Evolutionary conservation across 1,139 yeast genomes (phyloP).

Genomic region (Candida sanyaensis): DNA sequence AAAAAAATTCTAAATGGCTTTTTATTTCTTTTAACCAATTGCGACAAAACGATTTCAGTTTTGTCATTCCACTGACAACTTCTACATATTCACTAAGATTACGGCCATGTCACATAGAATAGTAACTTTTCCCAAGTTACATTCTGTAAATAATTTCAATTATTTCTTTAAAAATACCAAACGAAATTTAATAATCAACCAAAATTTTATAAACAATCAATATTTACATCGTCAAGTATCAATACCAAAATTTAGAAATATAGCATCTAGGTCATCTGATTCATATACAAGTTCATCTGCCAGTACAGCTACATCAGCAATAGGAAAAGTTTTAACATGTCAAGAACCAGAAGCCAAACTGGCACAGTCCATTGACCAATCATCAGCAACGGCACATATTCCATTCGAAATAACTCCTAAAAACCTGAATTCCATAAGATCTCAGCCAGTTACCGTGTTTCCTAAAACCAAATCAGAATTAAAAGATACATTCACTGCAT

Average conservation of each 20-base stretch:
- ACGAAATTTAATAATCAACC: constrained; percentile 29
- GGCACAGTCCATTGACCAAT: constrained; percentile 21
- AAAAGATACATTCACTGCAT: constrained; percentile 51
- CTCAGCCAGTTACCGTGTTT: constrained; percentile 13
- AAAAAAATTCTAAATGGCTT: neutral
- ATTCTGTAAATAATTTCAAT: constrained; percentile 34
- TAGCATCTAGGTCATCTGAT: neutral
- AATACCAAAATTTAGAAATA: constrained; percentile 4
- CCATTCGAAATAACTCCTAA: constrained; percentile 62
- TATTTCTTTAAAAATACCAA: constrained; percentile 43
- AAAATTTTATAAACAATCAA: constrained; percentile 40
- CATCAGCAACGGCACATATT: constrained; percentile 19
- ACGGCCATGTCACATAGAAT: constrained; percentile 9
- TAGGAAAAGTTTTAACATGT: constrained; percentile 34
- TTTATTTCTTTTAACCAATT: neutral
- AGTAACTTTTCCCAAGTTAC: constrained; percentile 28
- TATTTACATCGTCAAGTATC: constrained; percentile 16
- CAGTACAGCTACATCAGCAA: constrained; percentile 17
- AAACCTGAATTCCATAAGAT: constrained; percentile 18
- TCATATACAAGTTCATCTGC: neutral
- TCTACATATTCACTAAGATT: neutral
- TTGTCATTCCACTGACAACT: neutral
- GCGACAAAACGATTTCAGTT: neutral
- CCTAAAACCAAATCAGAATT: constrained; percentile 17
- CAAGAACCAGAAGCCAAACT: constrained; percentile 36